Evolutionary conservation across 2,329 filamentous ascomycete species (phyloP).

Genomic region (Davidsoniella australis): DNA sequence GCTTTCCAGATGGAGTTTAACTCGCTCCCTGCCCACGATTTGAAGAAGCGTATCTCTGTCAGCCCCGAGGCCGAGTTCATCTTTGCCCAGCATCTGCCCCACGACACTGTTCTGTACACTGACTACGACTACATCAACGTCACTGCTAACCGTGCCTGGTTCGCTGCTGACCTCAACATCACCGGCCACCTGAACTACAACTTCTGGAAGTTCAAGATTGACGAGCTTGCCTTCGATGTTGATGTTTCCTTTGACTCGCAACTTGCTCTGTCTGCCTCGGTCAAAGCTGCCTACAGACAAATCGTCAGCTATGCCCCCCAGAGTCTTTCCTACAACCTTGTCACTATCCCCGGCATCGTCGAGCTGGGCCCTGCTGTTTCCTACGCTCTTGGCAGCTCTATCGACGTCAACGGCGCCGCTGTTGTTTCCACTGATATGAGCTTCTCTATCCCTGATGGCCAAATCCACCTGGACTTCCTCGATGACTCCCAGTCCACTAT

Average conservation of each 20-base stretch:
- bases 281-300: constrained; percentile 20
- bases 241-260: constrained; percentile 23
- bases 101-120: constrained; percentile 18
- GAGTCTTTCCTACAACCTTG: constrained; percentile 21
- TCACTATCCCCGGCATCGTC: constrained; percentile 25
- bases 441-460: constrained; percentile 21
- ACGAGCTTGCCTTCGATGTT: constrained; percentile 26
- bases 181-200: constrained; percentile 27
- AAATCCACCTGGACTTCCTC: constrained; percentile 24
- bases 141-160: constrained; percentile 20
- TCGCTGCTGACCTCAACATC: constrained; percentile 23
- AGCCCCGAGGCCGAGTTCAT: constrained; percentile 16
- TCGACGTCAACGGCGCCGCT: constrained; percentile 21
- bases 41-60: constrained; percentile 17
- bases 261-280: constrained; percentile 21
- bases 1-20: constrained; percentile 16
- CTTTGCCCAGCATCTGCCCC: constrained; percentile 12
- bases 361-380: constrained; percentile 22
- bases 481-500: constrained; percentile 17
- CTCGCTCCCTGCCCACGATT: constrained; percentile 15
- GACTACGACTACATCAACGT: constrained; percentile 20
- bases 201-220: constrained; percentile 20
- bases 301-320: constrained; percentile 21
- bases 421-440: constrained; percentile 19
- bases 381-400: constrained; percentile 23